These are phyloP conservation scores for Penicillium cinerascens DNA, from an alignment of 495 filamentous ascomycete species.

Conservation along the genomic window DNA sequence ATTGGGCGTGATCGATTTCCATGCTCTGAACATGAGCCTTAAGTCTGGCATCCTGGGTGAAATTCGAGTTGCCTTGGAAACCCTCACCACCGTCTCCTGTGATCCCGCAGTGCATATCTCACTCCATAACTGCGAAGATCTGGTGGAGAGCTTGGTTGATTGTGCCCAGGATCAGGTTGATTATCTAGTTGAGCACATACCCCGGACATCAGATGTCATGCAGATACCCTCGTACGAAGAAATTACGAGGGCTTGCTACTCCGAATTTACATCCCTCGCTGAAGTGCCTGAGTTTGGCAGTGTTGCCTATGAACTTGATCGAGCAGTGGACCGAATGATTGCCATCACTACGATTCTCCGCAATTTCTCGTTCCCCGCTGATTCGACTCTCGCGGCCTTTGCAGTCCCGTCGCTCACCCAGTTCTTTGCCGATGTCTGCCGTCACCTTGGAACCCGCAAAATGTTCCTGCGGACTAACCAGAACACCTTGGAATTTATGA, in stretches of 20 bases:
- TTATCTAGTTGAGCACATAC: constrained; percentile 69
- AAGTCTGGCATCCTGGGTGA: constrained; percentile 88
- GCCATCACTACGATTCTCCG: constrained; percentile 90
- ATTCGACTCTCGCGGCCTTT: constrained; percentile 67
- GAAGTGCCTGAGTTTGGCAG: constrained; percentile 71
- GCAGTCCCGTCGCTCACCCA: constrained; percentile 72
- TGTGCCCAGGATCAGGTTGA: constrained; percentile 87
- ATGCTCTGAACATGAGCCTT: constrained; percentile 87
- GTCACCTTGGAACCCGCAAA: constrained; percentile 85
- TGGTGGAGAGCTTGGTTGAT: constrained; percentile 84
- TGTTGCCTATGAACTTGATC: constrained; percentile 77
- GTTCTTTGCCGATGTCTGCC: constrained; percentile 75
- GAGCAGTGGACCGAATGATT: constrained; percentile 79
- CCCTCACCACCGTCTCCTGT: constrained; percentile 67
- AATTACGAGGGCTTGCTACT: constrained; percentile 68
- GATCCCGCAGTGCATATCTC: constrained; percentile 58
- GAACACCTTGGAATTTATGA: constrained; percentile 94
- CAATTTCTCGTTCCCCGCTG: constrained; percentile 77
- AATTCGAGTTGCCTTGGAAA: constrained; percentile 82
- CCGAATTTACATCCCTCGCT: constrained; percentile 65
- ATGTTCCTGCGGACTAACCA: constrained; percentile 73
- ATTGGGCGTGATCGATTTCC: constrained; percentile 82
- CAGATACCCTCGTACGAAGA: constrained; percentile 83
- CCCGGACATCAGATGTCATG: constrained; percentile 81
- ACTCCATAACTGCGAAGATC: constrained; percentile 76